These are phyloP conservation scores for Colletotrichum euphorbiae DNA, from an alignment of 2,329 filamentous ascomycete genomes.

Conservation along the genomic window DNA sequence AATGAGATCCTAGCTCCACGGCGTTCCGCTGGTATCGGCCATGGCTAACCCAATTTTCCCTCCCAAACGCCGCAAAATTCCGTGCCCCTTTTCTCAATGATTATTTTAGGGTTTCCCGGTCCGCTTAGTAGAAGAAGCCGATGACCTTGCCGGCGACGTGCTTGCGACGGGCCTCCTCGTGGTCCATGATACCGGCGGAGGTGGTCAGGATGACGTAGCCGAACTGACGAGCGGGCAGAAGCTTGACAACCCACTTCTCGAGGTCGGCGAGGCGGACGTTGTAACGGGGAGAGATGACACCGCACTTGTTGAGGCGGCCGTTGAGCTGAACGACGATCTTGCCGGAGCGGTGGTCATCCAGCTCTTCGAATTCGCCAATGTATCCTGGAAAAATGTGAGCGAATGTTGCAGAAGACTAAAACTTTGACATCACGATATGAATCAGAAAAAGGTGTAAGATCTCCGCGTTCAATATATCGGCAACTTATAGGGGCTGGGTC, in stretches of 20 bases:
- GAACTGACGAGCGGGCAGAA: constrained; percentile 99
- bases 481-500: constrained; percentile 99
- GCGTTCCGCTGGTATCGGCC: constrained; percentile 50
- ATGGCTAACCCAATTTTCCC: constrained; percentile 48
- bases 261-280: constrained; percentile 97
- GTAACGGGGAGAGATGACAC: constrained; percentile 99
- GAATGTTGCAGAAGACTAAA: constrained; percentile 92
- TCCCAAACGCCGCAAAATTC: constrained; percentile 53
- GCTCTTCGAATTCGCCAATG: constrained; percentile 98
- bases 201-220: constrained; percentile 98
- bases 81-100: constrained; percentile 44
- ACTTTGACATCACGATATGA: constrained; percentile 81
- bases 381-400: constrained; percentile 80
- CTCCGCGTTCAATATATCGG: constrained; percentile 94
- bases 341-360: constrained; percentile 99
- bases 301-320: constrained; percentile 97
- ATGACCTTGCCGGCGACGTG: constrained; percentile 99
- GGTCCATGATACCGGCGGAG: constrained; percentile 88
- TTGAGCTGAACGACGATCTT: constrained; percentile 99
- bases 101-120: constrained; percentile 36
- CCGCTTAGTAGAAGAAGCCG: constrained; percentile 95
- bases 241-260: constrained; percentile 99
- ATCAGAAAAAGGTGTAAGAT: constrained; percentile 96
- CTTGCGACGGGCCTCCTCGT: constrained; percentile 90
- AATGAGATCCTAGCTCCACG: constrained; percentile 49